Evolutionary conservation across 768 basidiomycete species (phyloP).

Genomic region (Sarcodon aspratus): DNA sequence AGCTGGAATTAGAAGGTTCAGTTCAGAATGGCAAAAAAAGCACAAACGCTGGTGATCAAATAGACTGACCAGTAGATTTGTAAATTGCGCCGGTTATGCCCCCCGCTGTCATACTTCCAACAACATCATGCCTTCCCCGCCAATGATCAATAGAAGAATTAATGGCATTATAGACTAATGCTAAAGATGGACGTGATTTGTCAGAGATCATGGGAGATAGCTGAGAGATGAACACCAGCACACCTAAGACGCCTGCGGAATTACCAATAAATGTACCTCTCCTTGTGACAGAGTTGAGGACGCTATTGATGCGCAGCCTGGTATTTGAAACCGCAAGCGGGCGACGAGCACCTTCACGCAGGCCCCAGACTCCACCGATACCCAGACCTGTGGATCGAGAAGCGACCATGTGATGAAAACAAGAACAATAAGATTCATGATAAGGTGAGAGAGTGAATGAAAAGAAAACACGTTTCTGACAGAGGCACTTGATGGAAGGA

Average conservation of each 20-base stretch:
- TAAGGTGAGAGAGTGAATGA: constrained; percentile 48
- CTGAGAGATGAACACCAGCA: constrained; percentile 27
- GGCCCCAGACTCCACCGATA: constrained; percentile 90
- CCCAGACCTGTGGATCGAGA: constrained; percentile 68
- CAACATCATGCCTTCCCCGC: constrained; percentile 85
- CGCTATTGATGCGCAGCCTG: constrained; percentile 89
- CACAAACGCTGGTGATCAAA: constrained; percentile 19
- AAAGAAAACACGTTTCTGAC: not conserved
- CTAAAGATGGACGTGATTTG: constrained; percentile 35
- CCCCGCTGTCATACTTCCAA: constrained; percentile 88
- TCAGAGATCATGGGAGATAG: constrained; percentile 26
- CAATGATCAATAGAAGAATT: constrained; percentile 87
- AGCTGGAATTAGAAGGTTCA: constrained; percentile 45
- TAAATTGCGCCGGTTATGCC: constrained; percentile 83
- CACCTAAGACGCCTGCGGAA: constrained; percentile 95
- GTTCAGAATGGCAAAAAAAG: constrained; percentile 11
- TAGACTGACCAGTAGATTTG: constrained; percentile 82
- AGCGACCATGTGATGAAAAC: constrained; percentile 66
- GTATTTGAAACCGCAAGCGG: constrained; percentile 79
- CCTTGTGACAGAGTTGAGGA: constrained; percentile 93
- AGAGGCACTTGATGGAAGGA: constrained; percentile 2
- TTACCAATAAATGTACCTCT: constrained; percentile 97
- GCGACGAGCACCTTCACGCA: constrained; percentile 86
- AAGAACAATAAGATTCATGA: constrained; percentile 74
- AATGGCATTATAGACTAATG: constrained; percentile 91